A percentile compares a stretch with the other conserved stretches of the same genome.
Conservation (phyloP, 73 alveolate genomes). For the Uronychia setigera region DNA sequence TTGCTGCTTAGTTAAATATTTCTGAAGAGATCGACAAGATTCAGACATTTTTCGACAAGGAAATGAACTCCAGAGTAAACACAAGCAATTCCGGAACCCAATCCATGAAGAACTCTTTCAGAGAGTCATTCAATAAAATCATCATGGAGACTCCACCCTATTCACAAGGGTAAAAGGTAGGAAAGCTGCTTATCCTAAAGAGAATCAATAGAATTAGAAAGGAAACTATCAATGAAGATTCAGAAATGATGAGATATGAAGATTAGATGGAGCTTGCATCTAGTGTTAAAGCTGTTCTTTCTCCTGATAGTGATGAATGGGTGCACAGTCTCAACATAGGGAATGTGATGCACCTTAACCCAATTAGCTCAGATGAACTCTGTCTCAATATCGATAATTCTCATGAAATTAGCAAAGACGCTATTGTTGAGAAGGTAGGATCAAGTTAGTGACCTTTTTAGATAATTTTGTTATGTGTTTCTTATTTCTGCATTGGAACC, state of each 20-base stretch:
- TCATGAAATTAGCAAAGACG: conserved; percentile 49
- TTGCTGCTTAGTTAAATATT: not conserved
- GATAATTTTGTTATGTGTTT: conserved; percentile 31
- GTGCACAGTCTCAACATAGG: conserved; percentile 35
- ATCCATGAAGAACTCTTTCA: not conserved
- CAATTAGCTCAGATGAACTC: conserved; percentile 37
- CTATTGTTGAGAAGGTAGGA: not conserved
- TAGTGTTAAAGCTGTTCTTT: not conserved
- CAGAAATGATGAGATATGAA: not conserved
- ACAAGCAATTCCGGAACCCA: not conserved
- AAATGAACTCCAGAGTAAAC: not conserved
- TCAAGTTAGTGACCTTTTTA: conserved; percentile 27
- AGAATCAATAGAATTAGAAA: not conserved
- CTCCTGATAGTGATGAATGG: conserved; percentile 43
- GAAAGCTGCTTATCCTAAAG: not conserved
- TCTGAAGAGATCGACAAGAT: not conserved
- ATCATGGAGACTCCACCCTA: not conserved
- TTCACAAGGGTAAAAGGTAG: not conserved
- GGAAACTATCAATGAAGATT: too few relatives aligned
- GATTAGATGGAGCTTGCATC: not conserved
- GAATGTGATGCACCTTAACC: conserved; percentile 46
- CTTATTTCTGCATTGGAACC: conserved; percentile 49
- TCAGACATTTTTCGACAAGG: not conserved
- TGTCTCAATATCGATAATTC: conserved; percentile 28
- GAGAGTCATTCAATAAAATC: not conserved